phyloP scores from a whole-genome alignment of 331 rosid species.

The Ulmus americana region DNA sequence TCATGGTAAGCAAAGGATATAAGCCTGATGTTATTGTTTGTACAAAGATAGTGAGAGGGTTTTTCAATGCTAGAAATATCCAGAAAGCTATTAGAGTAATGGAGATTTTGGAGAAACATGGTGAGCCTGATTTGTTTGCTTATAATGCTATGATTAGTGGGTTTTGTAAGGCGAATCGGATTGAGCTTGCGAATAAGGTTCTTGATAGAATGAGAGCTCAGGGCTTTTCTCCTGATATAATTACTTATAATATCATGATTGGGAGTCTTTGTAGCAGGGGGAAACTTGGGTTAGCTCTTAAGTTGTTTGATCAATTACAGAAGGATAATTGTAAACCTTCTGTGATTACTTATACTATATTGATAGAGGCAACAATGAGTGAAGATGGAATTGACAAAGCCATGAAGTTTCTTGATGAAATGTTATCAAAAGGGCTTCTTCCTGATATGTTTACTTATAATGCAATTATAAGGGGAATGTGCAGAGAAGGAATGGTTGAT shows the following conservation, averaged over 20 bases:
- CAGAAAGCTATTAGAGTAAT: constrained; percentile 63
- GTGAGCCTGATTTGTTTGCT: constrained; percentile 72
- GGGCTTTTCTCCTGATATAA: constrained; percentile 65
- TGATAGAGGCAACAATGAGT: constrained; percentile 68
- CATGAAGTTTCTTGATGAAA: constrained; percentile 60
- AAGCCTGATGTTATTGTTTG: constrained; percentile 71
- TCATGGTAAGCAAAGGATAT: constrained; percentile 53
- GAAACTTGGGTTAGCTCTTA: constrained; percentile 46
- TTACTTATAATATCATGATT: constrained; percentile 74
- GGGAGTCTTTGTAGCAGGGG: constrained; percentile 71
- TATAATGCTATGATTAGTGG: constrained; percentile 80
- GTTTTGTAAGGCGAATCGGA: constrained; percentile 50
- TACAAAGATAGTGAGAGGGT: constrained; percentile 74
- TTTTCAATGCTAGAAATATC: constrained; percentile 49
- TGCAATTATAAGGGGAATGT: constrained; percentile 69
- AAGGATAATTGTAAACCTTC: constrained; percentile 62
- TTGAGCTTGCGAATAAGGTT: constrained; percentile 51
- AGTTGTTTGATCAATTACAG: constrained; percentile 58
- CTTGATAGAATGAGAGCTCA: constrained; percentile 59
- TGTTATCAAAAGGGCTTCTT: constrained; percentile 58
- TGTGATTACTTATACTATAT: constrained; percentile 69
- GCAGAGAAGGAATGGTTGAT: constrained; percentile 64
- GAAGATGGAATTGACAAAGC: constrained; percentile 61
- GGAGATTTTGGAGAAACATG: constrained; percentile 67
- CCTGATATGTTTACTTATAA: constrained; percentile 69